A percentile compares a stretch with the other conserved stretches of the same genome.
These are phyloP conservation scores for Cyanodermella asteris DNA, from an alignment of 2,329 filamentous ascomycete species.

Conservation along the genomic window DNA sequence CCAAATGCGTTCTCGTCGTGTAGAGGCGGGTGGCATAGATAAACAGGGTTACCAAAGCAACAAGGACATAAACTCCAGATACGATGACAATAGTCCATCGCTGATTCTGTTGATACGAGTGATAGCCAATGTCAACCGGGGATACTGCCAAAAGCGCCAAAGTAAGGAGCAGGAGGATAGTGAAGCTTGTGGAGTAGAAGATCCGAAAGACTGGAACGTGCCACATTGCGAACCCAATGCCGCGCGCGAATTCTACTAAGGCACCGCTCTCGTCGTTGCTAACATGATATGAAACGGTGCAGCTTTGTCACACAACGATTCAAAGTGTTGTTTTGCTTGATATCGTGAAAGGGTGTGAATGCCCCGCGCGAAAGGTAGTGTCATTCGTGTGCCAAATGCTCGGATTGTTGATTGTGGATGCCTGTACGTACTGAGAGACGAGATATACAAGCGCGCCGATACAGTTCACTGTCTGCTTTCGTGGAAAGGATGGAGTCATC, in stretches of 20 bases:
- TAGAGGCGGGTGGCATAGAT: conserved; percentile 73
- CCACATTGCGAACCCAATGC: no score
- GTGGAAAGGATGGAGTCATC: no score
- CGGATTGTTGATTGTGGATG: no score
- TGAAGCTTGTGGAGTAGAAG: conserved; percentile 61
- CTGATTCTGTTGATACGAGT: conserved; percentile 44
- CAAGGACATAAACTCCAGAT: conserved; percentile 51
- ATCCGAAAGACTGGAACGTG: conserved; percentile 40
- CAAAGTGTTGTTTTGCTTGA: conserved; percentile 36
- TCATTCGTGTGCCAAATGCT: no score
- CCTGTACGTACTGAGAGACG: no score
- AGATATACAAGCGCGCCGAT: no score
- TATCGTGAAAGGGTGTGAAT: no score
- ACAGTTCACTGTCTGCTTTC: no score
- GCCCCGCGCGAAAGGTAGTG: no score
- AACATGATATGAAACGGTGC: background rate
- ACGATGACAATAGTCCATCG: conserved; percentile 70
- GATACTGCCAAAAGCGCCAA: conserved; percentile 55
- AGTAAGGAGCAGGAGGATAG: conserved; percentile 51
- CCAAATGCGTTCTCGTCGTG: conserved; percentile 58
- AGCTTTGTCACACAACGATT: conserved; percentile 37
- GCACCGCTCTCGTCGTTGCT: no score
- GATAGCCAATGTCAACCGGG: conserved; percentile 59
- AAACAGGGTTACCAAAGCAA: conserved; percentile 45
- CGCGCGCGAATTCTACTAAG: no score